phyloP scores from a whole-genome alignment of 1,284 basidiomycete genomes.

The Naganishia sp. region DNA sequence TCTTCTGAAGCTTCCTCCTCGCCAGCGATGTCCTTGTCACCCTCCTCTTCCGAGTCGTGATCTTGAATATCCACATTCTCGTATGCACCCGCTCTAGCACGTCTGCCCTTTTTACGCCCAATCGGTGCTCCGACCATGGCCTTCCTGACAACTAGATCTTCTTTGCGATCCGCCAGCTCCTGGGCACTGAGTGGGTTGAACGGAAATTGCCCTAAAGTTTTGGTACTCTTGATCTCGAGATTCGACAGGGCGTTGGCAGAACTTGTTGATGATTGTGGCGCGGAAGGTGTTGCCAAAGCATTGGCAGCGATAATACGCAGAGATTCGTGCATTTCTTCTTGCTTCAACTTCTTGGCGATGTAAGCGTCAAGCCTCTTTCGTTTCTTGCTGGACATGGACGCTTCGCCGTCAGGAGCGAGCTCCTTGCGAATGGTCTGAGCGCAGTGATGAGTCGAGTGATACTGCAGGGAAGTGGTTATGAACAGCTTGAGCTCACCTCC shows the following conservation, averaged over 20 bases:
- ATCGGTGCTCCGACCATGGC: slow-evolving; percentile 57
- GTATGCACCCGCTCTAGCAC: slow-evolving; percentile 59
- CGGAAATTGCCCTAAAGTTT: slow-evolving; percentile 46
- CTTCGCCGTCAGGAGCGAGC: slow-evolving; percentile 53
- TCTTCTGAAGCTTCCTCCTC: slow-evolving; percentile 10
- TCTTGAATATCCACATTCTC: slow-evolving; percentile 68
- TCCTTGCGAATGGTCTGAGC: slow-evolving; percentile 47
- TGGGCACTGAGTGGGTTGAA: slow-evolving; percentile 47
- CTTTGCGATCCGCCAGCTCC: slow-evolving; percentile 73
- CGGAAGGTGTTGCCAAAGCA: slow-evolving; percentile 13
- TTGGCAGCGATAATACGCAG: slow-evolving; percentile 35
- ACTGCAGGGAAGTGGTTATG: slow-evolving; percentile 34
- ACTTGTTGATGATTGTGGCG: background rate
- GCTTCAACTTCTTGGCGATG: slow-evolving; percentile 54
- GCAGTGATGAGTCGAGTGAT: slow-evolving; percentile 42
- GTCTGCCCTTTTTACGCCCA: slow-evolving; percentile 49
- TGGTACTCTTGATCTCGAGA: slow-evolving; percentile 28
- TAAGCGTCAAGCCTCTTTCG: slow-evolving; percentile 53
- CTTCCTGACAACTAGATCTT: slow-evolving; percentile 68
- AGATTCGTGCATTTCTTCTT: slow-evolving; percentile 48
- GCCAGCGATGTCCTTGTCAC: slow-evolving; percentile 42
- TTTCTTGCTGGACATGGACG: slow-evolving; percentile 53
- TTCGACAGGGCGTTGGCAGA: slow-evolving; percentile 1
- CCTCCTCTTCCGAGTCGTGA: slow-evolving; percentile 56
- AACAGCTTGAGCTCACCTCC: slow-evolving; percentile 7